phyloP scores from a whole-genome alignment of 2,329 filamentous ascomycete species.

The Pestalotiopsis sp. region DNA sequence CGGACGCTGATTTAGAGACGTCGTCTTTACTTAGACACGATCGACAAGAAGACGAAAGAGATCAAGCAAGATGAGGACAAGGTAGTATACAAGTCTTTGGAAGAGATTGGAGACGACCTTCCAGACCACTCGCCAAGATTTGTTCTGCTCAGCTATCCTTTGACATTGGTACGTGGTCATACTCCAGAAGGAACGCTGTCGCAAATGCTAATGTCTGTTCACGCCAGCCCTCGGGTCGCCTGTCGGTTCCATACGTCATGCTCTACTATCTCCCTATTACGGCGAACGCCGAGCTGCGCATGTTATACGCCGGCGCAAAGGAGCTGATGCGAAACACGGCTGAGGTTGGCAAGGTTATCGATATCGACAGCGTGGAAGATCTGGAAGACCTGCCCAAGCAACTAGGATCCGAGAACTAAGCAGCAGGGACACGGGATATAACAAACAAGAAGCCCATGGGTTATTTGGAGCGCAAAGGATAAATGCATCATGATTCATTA shows the following conservation, averaged over 20 bases:
- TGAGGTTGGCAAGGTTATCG: slow-evolving; percentile 85
- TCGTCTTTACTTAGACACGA: background rate
- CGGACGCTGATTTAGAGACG: background rate
- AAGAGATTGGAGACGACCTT: slow-evolving; percentile 83
- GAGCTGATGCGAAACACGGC: slow-evolving; percentile 93
- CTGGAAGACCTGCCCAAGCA: slow-evolving; percentile 78
- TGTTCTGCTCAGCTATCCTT: slow-evolving; percentile 85
- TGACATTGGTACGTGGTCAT: slow-evolving; percentile 70
- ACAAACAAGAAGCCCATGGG: background rate
- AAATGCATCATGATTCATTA: background rate
- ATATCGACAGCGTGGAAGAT: slow-evolving; percentile 81
- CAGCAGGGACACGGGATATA: background rate
- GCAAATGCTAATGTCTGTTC: background rate
- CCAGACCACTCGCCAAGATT: slow-evolving; percentile 92
- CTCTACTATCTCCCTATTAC: slow-evolving; percentile 94
- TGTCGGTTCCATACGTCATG: slow-evolving; percentile 91
- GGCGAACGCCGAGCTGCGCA: slow-evolving; percentile 82
- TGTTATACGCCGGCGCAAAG: slow-evolving; percentile 95
- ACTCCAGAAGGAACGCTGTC: background rate
- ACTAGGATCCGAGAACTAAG: slow-evolving; percentile 40
- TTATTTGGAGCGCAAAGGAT: background rate
- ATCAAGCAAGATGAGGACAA: slow-evolving; percentile 82
- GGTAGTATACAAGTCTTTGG: slow-evolving; percentile 76
- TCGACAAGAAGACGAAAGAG: slow-evolving; percentile 88
- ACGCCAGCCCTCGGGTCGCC: slow-evolving; percentile 73